A percentile compares a stretch with the other conserved stretches of the same genome.
Conservation (phyloP, 2,329 filamentous ascomycete species). For the Davidsoniella australis region DNA sequence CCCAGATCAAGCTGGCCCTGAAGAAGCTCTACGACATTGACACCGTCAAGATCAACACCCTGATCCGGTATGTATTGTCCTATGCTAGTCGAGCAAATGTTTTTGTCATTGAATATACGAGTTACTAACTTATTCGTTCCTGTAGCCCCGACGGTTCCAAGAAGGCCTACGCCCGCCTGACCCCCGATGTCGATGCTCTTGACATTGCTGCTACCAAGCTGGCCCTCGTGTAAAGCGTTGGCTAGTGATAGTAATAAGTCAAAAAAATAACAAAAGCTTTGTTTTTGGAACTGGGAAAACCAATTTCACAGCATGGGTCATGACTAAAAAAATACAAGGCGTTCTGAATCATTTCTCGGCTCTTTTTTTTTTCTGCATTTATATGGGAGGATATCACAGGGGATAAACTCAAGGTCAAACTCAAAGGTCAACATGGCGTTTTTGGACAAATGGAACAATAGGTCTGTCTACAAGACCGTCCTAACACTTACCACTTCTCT, state of each 20-base stretch:
- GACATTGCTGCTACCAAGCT: conserved; percentile 99
- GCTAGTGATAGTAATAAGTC: conserved; percentile 8
- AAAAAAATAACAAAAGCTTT: conserved; percentile 11
- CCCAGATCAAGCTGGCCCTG: conserved; percentile 92
- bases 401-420: no score
- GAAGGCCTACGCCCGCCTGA: conserved; percentile 96
- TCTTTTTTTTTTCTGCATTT: conserved; percentile 17
- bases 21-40: conserved; percentile 99
- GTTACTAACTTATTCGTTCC: conserved; percentile 13
- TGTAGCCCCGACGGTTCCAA: conserved; percentile 81
- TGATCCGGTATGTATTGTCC: conserved; percentile 61
- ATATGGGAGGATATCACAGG: neutral
- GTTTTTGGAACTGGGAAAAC: conserved; percentile 12
- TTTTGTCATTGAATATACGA: neutral
- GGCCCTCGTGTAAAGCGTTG: conserved; percentile 65
- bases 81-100: neutral
- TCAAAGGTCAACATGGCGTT: neutral
- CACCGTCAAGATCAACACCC: conserved; percentile 96
- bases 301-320: conserved; percentile 9
- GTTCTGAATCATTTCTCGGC: conserved; percentile 15
- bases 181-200: conserved; percentile 90
- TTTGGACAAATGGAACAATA: neutral
- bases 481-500: neutral
- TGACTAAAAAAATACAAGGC: conserved; percentile 12
- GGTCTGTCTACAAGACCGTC: no score